Evolutionary conservation across 208 protist genomes (phyloP).

Genomic region (Leishmania major): DNA sequence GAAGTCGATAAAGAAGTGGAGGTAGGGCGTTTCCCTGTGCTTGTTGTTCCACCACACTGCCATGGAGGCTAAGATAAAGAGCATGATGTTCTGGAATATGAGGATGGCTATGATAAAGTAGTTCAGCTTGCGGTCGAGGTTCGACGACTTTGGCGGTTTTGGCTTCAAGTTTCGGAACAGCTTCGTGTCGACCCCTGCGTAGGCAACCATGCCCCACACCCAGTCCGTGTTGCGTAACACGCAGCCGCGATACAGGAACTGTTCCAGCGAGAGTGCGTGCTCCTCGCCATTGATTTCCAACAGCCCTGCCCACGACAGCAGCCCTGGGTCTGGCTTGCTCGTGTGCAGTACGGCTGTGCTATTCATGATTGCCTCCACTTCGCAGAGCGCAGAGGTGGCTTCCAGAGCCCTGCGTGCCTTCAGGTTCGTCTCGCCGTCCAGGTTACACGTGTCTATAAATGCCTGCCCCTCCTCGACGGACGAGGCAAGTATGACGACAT

Average conservation of each 20-base stretch:
- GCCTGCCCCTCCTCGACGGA: conserved; percentile 78
- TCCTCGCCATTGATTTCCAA: conserved; percentile 61
- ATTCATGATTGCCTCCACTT: conserved; percentile 31
- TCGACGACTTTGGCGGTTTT: conserved; percentile 86
- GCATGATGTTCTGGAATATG: conserved; percentile 70
- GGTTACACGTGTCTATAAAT: conserved; percentile 93
- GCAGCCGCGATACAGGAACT: conserved; percentile 92
- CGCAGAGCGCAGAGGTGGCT: conserved; percentile 55
- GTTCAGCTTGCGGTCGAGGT: conserved; percentile 87
- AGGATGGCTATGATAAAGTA: conserved; percentile 80
- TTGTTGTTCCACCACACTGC: conserved; percentile 57
- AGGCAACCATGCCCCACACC: conserved; percentile 93
- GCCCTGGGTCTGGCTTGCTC: conserved; percentile 57
- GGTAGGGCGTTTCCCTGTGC: conserved; percentile 69
- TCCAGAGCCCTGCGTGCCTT: conserved; percentile 83
- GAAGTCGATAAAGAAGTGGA: conserved; percentile 61
- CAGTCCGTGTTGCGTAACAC: conserved; percentile 93
- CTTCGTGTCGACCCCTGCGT: conserved; percentile 93
- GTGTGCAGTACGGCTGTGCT: conserved; percentile 55
- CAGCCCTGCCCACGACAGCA: conserved; percentile 81
- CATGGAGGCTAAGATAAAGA: conserved; percentile 74
- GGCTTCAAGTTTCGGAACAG: conserved; percentile 91
- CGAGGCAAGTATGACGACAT: conserved; percentile 84
- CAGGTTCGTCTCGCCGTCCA: conserved; percentile 92
- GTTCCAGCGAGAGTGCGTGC: conserved; percentile 65